A percentile compares a stretch with the other conserved stretches of the same genome.
These are phyloP conservation scores for Gossypium bickii DNA, from an alignment of 345 rosid species.

Conservation along the genomic window DNA sequence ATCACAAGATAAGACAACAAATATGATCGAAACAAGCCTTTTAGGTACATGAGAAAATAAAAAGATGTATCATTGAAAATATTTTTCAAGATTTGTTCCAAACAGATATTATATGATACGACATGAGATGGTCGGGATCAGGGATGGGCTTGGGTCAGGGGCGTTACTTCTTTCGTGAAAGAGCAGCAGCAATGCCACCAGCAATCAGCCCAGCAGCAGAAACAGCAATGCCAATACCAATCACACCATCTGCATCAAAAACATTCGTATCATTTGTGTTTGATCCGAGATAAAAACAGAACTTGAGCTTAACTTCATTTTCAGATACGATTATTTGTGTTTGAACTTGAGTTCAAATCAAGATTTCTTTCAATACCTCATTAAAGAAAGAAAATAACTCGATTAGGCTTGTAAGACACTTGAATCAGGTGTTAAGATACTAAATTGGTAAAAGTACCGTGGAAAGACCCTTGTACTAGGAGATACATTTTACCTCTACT, in stretches of 20 bases:
- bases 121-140: neutral
- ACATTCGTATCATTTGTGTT: neutral
- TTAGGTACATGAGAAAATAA: neutral
- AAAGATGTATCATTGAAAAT: neutral
- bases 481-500: no score
- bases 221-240: constrained; percentile 79
- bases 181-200: constrained; percentile 69
- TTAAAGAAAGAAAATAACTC: neutral
- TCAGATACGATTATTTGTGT: neutral
- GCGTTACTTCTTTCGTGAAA: constrained; percentile 53
- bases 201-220: constrained; percentile 71
- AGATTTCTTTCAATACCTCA: neutral
- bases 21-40: neutral
- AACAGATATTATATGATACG: neutral
- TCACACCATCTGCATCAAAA: constrained; percentile 61
- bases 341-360: neutral
- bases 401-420: neutral
- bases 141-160: neutral
- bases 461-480: no score
- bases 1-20: neutral
- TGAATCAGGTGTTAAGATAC: neutral
- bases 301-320: neutral
- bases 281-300: neutral
- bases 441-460: no score
- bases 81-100: neutral